Evolutionary conservation across 2,329 filamentous ascomycete genomes (phyloP).

Genomic region (Hawksworthiomyces lignivorus): DNA sequence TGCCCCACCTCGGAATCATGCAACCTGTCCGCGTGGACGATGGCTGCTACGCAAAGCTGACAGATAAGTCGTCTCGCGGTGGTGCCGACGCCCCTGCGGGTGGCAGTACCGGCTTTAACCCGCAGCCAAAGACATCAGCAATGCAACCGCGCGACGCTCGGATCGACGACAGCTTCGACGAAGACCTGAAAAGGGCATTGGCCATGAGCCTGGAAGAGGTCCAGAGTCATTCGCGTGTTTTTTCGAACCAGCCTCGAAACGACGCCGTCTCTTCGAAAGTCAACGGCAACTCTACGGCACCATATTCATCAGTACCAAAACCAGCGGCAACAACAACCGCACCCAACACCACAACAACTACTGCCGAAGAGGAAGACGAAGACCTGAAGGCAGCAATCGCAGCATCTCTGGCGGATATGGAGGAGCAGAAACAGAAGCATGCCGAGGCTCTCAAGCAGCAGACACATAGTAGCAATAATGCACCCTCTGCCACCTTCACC

Average conservation of each 20-base stretch:
- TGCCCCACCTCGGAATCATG: constrained; percentile 88
- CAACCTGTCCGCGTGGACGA: constrained; percentile 92
- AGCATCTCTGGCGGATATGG: constrained; percentile 91
- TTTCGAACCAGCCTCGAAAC: constrained; percentile 17
- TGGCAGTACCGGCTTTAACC: constrained; percentile 28
- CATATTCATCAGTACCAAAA: too few species aligned
- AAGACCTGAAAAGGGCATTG: constrained; percentile 85
- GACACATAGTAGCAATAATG: constrained; percentile 45
- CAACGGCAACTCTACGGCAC: constrained; percentile 17
- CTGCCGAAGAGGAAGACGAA: constrained; percentile 73
- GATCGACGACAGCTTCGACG: constrained; percentile 85
- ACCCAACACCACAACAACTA: not conserved
- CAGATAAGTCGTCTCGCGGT: constrained; percentile 56
- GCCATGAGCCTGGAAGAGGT: constrained; percentile 97
- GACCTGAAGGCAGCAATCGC: constrained; percentile 93
- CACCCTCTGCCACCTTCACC: constrained; percentile 43
- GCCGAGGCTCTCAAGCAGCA: constrained; percentile 77
- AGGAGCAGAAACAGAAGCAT: constrained; percentile 92
- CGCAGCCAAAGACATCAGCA: constrained; percentile 38
- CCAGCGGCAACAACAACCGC: not conserved
- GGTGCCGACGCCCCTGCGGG: constrained; percentile 19
- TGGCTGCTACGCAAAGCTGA: constrained; percentile 86
- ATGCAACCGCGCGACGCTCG: constrained; percentile 90
- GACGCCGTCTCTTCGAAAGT: constrained; percentile 19
- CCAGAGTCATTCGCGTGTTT: constrained; percentile 65